Evolutionary conservation across 225 moss, liverwort and hornwort species (phyloP).

Genomic region (Physcomitrellopsis africana): DNA sequence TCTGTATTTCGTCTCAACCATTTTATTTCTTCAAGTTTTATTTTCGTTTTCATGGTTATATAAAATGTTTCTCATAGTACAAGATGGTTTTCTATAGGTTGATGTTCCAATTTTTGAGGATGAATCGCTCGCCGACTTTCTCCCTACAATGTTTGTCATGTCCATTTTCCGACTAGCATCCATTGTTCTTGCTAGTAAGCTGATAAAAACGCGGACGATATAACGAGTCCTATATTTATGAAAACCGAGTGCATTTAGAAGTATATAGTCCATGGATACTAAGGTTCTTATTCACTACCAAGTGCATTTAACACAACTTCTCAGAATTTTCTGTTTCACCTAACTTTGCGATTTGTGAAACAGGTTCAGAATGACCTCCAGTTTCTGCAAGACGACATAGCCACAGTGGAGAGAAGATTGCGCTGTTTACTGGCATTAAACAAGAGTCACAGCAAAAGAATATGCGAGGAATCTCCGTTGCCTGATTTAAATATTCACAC

Average conservation of each 20-base stretch:
- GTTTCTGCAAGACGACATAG: conserved; percentile 75
- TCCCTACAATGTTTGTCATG: neutral
- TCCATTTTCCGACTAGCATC: neutral
- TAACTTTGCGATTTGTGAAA: conserved; percentile 13
- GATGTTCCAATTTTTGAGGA: neutral
- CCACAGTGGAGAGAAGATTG: conserved; percentile 55
- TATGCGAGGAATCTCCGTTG: conserved; percentile 33
- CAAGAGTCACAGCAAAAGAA: conserved; percentile 43
- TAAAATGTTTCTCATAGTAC: neutral
- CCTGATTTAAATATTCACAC: conserved; percentile 41
- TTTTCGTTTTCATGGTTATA: conserved; percentile 2
- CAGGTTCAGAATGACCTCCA: conserved; percentile 70
- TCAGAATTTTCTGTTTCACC: conserved; percentile 6
- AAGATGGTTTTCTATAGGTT: neutral
- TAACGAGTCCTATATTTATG: neutral
- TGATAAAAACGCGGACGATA: neutral
- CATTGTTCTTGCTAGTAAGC: neutral
- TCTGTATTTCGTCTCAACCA: neutral
- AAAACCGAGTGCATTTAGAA: neutral
- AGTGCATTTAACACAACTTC: neutral
- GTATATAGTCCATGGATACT: neutral
- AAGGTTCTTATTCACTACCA: neutral
- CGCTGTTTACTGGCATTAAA: conserved; percentile 54
- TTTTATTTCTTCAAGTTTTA: neutral
- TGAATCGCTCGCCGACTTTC: neutral